Base-by-base conservation (phyloP, 2,329 filamentous ascomycete genomes). In the Claviceps purpurea region DNA sequence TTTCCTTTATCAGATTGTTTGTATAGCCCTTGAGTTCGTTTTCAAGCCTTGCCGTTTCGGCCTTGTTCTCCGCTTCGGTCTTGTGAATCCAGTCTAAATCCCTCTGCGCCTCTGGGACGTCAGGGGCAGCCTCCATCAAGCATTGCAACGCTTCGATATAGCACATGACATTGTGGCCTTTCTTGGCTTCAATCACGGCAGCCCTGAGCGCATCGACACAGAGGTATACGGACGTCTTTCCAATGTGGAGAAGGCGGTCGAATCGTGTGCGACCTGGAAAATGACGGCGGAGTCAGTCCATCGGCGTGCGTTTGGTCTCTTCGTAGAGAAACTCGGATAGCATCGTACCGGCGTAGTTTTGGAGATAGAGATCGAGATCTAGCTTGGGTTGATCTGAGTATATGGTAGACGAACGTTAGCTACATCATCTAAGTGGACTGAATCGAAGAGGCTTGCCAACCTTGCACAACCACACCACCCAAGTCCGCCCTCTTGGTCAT, bases 1-100 rank as follows among this genome's bases (percentile, higher is more conserved):
- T 96, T 70, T 98, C 93, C 65, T 96, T 95, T 61, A 98, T 89
- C 44, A 97, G 71, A 61, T 97, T 98, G 64, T 96, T 95, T 70
- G 93, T 95, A 68, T 97, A 97, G 1, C 84, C 85, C 66, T 89
- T 90, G 20, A 98, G 74, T 67, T 97, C 89, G 16, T 78, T 73
- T 64, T 96, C 89, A 52, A 97, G 73, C n/a, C 85, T 79, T 52
- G 81, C 74, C 1, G 84, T 84, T 66, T 95, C 85, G 1, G 72
- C 70, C 58, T 79, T 79, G 60, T 90, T 87, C 50, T 77, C 71
- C 56, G 79, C 79, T 22, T 82, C 79, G 40, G 78, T 84, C 53
- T 71, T 73, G 7, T 84, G 77, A n/a, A 85, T 76, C 91, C 91
- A 97, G n/a, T 72, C 71, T 22, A 75, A 70, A 61, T 97, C 89